These are phyloP conservation scores for Chrysoporthe austroafricana DNA, from an alignment of 2,329 filamentous ascomycete species.

Conservation along the genomic window DNA sequence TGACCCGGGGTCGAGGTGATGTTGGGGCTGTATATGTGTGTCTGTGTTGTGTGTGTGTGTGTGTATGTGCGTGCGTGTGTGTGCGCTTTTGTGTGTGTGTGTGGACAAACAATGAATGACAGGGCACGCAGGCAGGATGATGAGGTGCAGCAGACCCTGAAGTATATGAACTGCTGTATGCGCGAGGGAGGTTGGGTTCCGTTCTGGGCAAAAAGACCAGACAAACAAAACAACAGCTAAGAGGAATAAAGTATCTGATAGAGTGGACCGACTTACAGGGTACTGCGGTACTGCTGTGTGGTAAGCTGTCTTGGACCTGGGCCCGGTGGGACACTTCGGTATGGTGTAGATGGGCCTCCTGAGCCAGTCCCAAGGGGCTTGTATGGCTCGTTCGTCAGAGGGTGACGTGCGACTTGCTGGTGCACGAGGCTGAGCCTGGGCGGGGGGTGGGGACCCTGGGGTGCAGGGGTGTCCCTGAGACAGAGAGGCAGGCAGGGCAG, in stretches of 20 bases:
- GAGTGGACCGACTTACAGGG: neutral
- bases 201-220: neutral
- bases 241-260: neutral
- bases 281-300: neutral
- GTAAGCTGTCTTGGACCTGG: conserved; percentile 19
- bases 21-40: conserved; percentile 18
- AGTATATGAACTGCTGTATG: conserved; percentile 26
- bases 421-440: conserved; percentile 29
- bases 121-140: conserved; percentile 10
- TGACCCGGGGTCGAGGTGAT: conserved; percentile 15
- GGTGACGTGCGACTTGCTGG: conserved; percentile 29
- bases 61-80: neutral
- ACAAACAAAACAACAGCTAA: neutral
- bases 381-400: conserved; percentile 28
- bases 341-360: conserved; percentile 29
- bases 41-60: neutral
- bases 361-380: conserved; percentile 25
- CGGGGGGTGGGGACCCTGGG: conserved; percentile 20
- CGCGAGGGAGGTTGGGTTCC: conserved; percentile 8
- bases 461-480: conserved; percentile 3
- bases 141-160: conserved; percentile 20
- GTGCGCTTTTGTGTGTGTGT: neutral
- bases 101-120: conserved; percentile 21
- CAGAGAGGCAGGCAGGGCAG: conserved; percentile 20
- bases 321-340: conserved; percentile 23